A percentile compares a stretch with the other conserved stretches of the same genome.
Evolutionary conservation across 805 yeast genomes (phyloP).

Genomic region (Metschnikowia reukaufii): DNA sequence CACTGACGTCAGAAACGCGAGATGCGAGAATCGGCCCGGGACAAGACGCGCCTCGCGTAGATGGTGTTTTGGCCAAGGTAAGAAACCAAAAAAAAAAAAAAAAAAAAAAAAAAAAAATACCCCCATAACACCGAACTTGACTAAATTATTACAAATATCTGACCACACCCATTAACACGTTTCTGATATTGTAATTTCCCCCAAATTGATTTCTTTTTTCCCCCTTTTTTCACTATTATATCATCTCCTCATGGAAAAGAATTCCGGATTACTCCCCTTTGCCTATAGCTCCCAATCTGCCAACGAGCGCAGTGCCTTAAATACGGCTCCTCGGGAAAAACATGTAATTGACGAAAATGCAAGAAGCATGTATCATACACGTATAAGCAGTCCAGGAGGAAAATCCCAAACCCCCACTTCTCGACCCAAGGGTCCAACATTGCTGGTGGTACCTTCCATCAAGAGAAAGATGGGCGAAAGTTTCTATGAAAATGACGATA

Average conservation of each 20-base stretch:
- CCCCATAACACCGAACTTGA: no score
- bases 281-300: slow-evolving; percentile 41
- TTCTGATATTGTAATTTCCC: no score
- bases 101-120: neutral
- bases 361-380: slow-evolving; percentile 44
- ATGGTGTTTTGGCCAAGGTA: neutral
- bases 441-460: slow-evolving; percentile 31
- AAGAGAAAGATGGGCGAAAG: slow-evolving; percentile 45
- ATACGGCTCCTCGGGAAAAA: slow-evolving; percentile 42
- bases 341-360: slow-evolving; percentile 45
- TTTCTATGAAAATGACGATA: slow-evolving; percentile 42
- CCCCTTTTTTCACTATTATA: neutral
- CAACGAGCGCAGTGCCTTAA: slow-evolving; percentile 32
- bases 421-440: slow-evolving; percentile 21
- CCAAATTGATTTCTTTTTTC: neutral
- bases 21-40: slow-evolving; percentile 7
- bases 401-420: slow-evolving; percentile 9
- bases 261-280: slow-evolving; percentile 48
- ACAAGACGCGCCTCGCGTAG: slow-evolving; percentile 6
- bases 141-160: no score
- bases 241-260: slow-evolving; percentile 26
- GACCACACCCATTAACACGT: no score
- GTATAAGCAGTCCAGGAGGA: slow-evolving; percentile 17
- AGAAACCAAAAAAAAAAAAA: neutral
- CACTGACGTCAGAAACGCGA: neutral